These are phyloP conservation scores for Xerocomus spinulosus DNA, from an alignment of 768 basidiomycete species.

Conservation along the genomic window DNA sequence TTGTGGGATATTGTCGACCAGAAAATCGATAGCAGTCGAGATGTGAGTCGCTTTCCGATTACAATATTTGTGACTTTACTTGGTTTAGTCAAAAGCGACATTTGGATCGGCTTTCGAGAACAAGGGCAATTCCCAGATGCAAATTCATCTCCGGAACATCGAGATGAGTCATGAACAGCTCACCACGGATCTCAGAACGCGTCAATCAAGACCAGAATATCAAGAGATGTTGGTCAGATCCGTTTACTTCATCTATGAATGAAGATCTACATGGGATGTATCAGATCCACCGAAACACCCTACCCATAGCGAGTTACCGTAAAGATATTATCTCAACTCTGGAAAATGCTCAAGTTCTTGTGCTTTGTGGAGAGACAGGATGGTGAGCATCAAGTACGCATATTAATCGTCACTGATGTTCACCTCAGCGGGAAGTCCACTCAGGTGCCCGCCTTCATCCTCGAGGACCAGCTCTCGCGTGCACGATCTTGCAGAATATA, in stretches of 20 bases:
- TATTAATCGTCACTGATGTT: conserved; percentile 9
- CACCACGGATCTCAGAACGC: conserved; percentile 52
- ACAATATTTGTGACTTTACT: background rate
- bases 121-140: conserved; percentile 12
- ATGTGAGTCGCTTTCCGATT: conserved; percentile 36
- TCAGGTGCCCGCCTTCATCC: conserved; percentile 89
- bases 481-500: conserved; percentile 87
- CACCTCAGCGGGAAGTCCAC: conserved; percentile 86
- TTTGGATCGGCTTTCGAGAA: conserved; percentile 18
- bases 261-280: conserved; percentile 26
- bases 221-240: conserved; percentile 82
- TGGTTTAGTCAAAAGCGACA: conserved; percentile 14
- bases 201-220: conserved; percentile 62
- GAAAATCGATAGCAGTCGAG: conserved; percentile 42
- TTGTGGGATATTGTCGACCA: conserved; percentile 58
- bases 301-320: conserved; percentile 87
- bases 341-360: conserved; percentile 75
- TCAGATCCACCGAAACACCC: conserved; percentile 59
- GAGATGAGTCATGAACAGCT: conserved; percentile 45
- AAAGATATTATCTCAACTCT: conserved; percentile 65
- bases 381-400: conserved; percentile 50
- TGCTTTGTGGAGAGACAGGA: conserved; percentile 81
- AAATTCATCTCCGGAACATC: conserved; percentile 7
- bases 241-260: background rate
- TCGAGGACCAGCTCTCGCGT: conserved; percentile 80